phyloP scores from a whole-genome alignment of 1,139 yeast genomes.

The Candida dubliniensis region DNA sequence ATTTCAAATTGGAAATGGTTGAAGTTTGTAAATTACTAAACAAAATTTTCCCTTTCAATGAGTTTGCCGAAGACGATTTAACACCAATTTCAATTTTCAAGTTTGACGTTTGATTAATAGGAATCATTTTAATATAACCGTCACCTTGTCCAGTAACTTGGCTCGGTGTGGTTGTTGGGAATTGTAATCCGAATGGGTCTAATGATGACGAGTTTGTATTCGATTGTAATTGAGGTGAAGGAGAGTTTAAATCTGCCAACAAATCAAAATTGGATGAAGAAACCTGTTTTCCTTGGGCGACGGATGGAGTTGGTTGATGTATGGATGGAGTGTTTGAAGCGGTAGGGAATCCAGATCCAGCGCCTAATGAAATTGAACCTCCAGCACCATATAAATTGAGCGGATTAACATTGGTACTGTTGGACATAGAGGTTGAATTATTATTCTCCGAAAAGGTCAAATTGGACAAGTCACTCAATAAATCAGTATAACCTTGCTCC shows the following conservation, averaged over 20 bases:
- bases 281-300: conserved; percentile 5
- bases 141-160: conserved; percentile 18
- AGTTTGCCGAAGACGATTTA: conserved; percentile 34
- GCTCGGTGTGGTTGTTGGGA: conserved; percentile 41
- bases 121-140: conserved; percentile 17
- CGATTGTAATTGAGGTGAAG: conserved; percentile 50
- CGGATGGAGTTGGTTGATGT: conserved; percentile 15
- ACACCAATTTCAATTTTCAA: conserved; percentile 55
- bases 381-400: conserved; percentile 49
- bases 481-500: conserved; percentile 59
- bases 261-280: conserved; percentile 29
- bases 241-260: conserved; percentile 47
- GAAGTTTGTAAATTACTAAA: conserved; percentile 41
- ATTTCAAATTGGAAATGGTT: conserved; percentile 49
- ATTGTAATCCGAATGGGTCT: conserved; percentile 55
- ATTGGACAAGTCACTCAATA: conserved; percentile 69
- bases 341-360: conserved; percentile 9
- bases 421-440: conserved; percentile 17
- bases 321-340: conserved; percentile 13
- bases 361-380: conserved; percentile 44
- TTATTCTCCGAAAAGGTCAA: conserved; percentile 45
- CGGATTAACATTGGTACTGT: conserved; percentile 26
- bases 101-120: conserved; percentile 47
- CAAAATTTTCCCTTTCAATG: conserved; percentile 46
- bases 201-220: conserved; percentile 35